These are phyloP conservation scores for Cytospora paraplurivora DNA, from an alignment of 2,329 filamentous ascomycete genomes.

Conservation along the genomic window DNA sequence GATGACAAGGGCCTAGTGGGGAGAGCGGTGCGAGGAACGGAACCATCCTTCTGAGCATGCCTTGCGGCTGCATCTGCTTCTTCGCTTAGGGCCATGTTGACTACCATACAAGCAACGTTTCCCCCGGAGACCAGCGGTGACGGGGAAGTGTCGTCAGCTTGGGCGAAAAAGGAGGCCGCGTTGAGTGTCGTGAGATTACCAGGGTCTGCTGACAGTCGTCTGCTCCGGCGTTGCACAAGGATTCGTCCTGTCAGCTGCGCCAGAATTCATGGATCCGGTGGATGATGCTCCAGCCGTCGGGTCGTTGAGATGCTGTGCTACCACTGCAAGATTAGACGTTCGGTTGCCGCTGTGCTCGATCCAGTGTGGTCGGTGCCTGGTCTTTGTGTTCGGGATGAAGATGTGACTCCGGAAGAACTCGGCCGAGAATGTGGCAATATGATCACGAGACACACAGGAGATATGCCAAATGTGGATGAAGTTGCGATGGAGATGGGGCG, in stretches of 20 bases:
- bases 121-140: neutral
- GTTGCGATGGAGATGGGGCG: conserved; percentile 9
- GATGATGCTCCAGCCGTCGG: conserved; percentile 5
- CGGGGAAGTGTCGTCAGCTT: conserved; percentile 21
- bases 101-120: neutral
- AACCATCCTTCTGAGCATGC: conserved; percentile 20
- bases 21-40: conserved; percentile 31
- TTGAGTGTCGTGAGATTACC: conserved; percentile 12
- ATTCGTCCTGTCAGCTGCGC: conserved; percentile 22
- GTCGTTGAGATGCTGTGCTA: neutral
- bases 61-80: conserved; percentile 15
- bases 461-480: conserved; percentile 3
- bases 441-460: conserved; percentile 22
- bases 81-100: conserved; percentile 28
- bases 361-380: conserved; percentile 1
- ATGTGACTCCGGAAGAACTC: conserved; percentile 9
- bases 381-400: conserved; percentile 9
- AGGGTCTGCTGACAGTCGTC: conserved; percentile 24
- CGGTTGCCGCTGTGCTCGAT: neutral
- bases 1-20: conserved; percentile 33
- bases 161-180: conserved; percentile 10
- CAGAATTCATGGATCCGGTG: conserved; percentile 22
- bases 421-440: conserved; percentile 23
- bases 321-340: neutral
- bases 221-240: conserved; percentile 24